These are phyloP conservation scores for Ceratocystis variospora DNA, from an alignment of 2,329 filamentous ascomycete species.

Conservation along the genomic window DNA sequence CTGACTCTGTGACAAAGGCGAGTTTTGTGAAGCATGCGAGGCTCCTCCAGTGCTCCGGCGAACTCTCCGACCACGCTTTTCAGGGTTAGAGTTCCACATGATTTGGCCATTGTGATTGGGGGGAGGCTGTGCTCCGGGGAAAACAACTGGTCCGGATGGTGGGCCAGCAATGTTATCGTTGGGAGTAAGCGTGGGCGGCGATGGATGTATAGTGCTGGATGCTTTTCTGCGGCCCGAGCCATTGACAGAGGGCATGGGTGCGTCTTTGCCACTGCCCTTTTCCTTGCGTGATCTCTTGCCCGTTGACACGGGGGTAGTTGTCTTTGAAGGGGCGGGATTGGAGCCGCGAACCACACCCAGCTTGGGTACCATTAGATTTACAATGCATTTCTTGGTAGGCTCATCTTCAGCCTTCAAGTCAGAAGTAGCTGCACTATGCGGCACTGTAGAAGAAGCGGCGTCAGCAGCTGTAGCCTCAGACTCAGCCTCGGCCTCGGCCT, in stretches of 20 bases:
- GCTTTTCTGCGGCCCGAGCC: background rate
- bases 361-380: constrained; percentile 15
- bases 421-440: background rate
- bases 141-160: constrained; percentile 6
- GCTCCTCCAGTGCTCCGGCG: constrained; percentile 5
- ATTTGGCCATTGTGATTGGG: constrained; percentile 19
- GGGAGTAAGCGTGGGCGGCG: constrained; percentile 5
- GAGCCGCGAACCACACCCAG: constrained; percentile 10
- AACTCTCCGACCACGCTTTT: constrained; percentile 14
- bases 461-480: background rate
- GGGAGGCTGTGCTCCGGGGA: constrained; percentile 7
- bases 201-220: background rate
- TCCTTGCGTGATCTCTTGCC: constrained; percentile 10
- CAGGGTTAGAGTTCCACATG: constrained; percentile 18
- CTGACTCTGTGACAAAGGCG: background rate
- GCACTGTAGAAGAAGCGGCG: background rate
- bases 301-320: background rate
- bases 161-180: constrained; percentile 11
- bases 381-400: constrained; percentile 10
- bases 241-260: background rate
- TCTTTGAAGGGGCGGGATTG: constrained; percentile 4
- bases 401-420: constrained; percentile 2
- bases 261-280: constrained; percentile 5
- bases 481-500: background rate
- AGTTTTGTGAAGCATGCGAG: background rate